These are phyloP conservation scores for Xylariaceae sp. DNA, from an alignment of 2,329 filamentous ascomycete species.

Conservation along the genomic window DNA sequence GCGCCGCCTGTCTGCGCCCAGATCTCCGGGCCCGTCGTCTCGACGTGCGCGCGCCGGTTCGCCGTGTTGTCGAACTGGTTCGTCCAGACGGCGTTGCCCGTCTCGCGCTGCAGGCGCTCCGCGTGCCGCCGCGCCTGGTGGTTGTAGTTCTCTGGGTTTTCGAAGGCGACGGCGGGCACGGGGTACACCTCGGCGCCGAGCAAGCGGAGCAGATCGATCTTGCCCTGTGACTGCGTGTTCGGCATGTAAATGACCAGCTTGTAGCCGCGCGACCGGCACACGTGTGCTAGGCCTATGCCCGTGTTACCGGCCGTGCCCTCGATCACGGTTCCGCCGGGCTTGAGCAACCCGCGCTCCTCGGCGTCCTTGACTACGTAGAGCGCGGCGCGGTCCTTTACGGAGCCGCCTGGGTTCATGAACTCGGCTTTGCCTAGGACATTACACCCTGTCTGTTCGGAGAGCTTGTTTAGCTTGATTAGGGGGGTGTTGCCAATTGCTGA, in stretches of 20 bases:
- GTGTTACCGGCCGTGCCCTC: slow-evolving; percentile 98
- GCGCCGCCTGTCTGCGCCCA: slow-evolving; percentile 86
- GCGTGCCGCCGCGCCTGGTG: slow-evolving; percentile 90
- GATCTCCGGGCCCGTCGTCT: slow-evolving; percentile 96
- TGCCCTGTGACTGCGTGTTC: slow-evolving; percentile 95
- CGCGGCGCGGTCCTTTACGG: slow-evolving; percentile 92
- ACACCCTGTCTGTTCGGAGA: slow-evolving; percentile 89
- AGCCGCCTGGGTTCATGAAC: slow-evolving; percentile 97
- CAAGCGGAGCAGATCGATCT: slow-evolving; percentile 86
- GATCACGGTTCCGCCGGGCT: slow-evolving; percentile 86
- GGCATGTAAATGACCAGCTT: slow-evolving; percentile 99
- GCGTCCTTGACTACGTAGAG: slow-evolving; percentile 92
- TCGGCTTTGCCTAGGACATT: slow-evolving; percentile 94
- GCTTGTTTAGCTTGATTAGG: slow-evolving; percentile 79
- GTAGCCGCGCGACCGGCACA: slow-evolving; percentile 89
- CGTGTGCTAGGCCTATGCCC: slow-evolving; percentile 94
- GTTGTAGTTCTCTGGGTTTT: slow-evolving; percentile 96
- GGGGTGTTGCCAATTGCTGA: slow-evolving; percentile 96
- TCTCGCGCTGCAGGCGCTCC: slow-evolving; percentile 66
- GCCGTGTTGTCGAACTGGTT: slow-evolving; percentile 98
- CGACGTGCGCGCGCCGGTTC: slow-evolving; percentile 89
- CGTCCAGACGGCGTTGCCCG: slow-evolving; percentile 77
- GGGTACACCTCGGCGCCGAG: slow-evolving; percentile 94
- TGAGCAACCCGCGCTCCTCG: slow-evolving; percentile 78
- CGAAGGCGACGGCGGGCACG: slow-evolving; percentile 91